A percentile compares a stretch with the other conserved stretches of the same genome.
phyloP scores from a whole-genome alignment of 768 basidiomycete species.

The Amanita polypyramis region DNA sequence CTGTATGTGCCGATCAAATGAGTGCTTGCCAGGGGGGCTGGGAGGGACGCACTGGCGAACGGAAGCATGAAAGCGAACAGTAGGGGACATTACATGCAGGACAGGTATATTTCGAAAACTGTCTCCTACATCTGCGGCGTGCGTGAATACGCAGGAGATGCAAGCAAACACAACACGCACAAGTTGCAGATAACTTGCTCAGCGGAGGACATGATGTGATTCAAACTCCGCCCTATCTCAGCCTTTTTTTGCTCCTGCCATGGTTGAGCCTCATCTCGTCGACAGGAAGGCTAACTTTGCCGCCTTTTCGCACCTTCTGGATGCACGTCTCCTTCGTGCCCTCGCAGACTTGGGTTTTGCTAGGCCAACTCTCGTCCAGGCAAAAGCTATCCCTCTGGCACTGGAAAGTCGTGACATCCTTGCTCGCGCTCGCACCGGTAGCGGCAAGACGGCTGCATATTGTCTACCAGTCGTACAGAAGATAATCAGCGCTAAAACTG shows the following conservation, averaged over 20 bases:
- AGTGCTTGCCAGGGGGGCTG: not conserved
- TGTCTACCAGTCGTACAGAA: slow-evolving; percentile 87
- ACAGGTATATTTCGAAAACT: slow-evolving; percentile 74
- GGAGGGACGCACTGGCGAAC: slow-evolving; percentile 43
- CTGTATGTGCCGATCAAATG: slow-evolving; percentile 17
- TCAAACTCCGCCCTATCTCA: slow-evolving; percentile 6
- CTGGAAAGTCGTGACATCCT: slow-evolving; percentile 86
- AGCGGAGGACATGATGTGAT: slow-evolving; percentile 7
- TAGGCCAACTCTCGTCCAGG: slow-evolving; percentile 85
- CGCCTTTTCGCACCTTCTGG: slow-evolving; percentile 68
- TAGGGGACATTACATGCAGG: slow-evolving; percentile 74
- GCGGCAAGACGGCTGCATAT: slow-evolving; percentile 96
- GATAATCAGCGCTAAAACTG: slow-evolving; percentile 70
- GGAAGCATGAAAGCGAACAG: slow-evolving; percentile 74
- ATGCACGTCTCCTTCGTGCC: slow-evolving; percentile 76
- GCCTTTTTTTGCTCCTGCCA: slow-evolving; percentile 16
- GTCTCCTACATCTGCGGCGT: slow-evolving; percentile 55
- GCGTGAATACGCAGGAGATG: not conserved
- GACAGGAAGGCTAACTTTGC: slow-evolving; percentile 42
- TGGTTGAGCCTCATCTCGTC: slow-evolving; percentile 37
- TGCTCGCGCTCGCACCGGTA: slow-evolving; percentile 89
- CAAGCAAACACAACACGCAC: slow-evolving; percentile 21
- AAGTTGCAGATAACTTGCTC: slow-evolving; percentile 31
- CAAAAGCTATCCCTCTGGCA: slow-evolving; percentile 85
- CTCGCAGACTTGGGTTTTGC: slow-evolving; percentile 88